A percentile compares a stretch with the other conserved stretches of the same genome.
Conservation (phyloP, 2,329 filamentous ascomycete genomes). For the Fusarium oligoseptatum region DNA sequence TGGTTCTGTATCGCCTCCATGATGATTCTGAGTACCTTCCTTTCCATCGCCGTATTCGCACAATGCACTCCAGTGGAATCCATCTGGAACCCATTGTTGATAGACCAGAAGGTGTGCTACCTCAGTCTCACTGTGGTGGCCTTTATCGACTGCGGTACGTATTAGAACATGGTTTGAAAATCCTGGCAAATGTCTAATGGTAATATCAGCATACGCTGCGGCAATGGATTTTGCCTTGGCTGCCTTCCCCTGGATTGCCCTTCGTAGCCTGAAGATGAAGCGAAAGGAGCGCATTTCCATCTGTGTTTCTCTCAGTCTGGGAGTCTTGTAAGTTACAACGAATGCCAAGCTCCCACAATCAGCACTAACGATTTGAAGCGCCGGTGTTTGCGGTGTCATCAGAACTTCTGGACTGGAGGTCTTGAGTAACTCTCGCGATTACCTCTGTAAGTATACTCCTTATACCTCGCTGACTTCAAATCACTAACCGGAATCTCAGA, state of each 20-base stretch:
- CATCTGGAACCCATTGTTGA: conserved; percentile 17
- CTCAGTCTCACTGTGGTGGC: conserved; percentile 19
- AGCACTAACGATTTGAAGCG: background rate
- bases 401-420: conserved; percentile 18
- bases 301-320: conserved; percentile 22
- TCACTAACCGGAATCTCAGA: background rate
- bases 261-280: conserved; percentile 28
- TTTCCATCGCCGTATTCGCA: conserved; percentile 17
- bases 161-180: background rate
- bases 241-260: conserved; percentile 22
- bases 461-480: background rate
- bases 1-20: conserved; percentile 29
- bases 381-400: conserved; percentile 22
- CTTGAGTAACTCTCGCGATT: conserved; percentile 23
- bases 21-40: conserved; percentile 14
- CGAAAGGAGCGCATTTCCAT: conserved; percentile 27
- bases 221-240: conserved; percentile 24
- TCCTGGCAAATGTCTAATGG: fast-evolving
- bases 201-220: conserved; percentile 14
- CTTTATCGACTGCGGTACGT: conserved; percentile 22
- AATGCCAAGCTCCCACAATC: no score
- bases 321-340: conserved; percentile 12
- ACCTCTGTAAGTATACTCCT: conserved; percentile 9
- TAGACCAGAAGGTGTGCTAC: conserved; percentile 17
- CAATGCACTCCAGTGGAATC: conserved; percentile 25